Base-by-base conservation (phyloP, 768 basidiomycete genomes). In the Mycena leptocephala region DNA sequence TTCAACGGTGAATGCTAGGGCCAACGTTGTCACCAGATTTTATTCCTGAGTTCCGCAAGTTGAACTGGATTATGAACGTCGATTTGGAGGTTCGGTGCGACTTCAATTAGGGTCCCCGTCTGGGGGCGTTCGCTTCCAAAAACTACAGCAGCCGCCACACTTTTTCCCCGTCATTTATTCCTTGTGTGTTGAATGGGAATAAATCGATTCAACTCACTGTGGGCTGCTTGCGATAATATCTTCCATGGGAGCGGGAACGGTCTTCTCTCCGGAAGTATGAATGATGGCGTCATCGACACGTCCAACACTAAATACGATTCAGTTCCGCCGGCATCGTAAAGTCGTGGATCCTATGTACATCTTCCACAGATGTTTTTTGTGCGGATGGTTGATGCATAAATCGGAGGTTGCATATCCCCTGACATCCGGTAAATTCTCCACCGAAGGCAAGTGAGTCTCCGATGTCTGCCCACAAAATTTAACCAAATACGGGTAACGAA, bases 391-490 rank as follows among this genome's bases (percentile, higher is more conserved):
- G 24, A 82, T 58, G 59, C 84, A 86, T 13, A 87, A 71, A 71
- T 89, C 88, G 16, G 83, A 85, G 13, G 85, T 88, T 9, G 83
- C 81, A 77, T 87, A 88, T 4, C 87, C 88, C 24, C 73, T 77
- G n/a, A 81, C 78, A 37, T 86, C 84, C 4, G 78, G 74, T 6
- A 88, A 30, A 61, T 88, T 88, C 32, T 85, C 83, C 3, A 85
- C 78, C 4, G 82, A 79, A 0, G 81, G 74, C 18, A 79, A 77
- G 70, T 85, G 82, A 5, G 61, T 84, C 6, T 82, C 76, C 30
- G 64, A 79, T 14, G 79, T 79, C 86, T 87, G n/a, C n/a, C n/a
- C n/a, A n/a, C n/a, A 24, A 58, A 55, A 18, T 28, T 24, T 22
- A 22, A 0, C 28, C 46, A 6, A 32, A 58, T 7, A 14, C 6